Evolutionary conservation across 176 grass and related monocot genomes (phyloP), one percentile per base, ranked within the genome.

Genomic region (Eleusine coracana): DNA sequence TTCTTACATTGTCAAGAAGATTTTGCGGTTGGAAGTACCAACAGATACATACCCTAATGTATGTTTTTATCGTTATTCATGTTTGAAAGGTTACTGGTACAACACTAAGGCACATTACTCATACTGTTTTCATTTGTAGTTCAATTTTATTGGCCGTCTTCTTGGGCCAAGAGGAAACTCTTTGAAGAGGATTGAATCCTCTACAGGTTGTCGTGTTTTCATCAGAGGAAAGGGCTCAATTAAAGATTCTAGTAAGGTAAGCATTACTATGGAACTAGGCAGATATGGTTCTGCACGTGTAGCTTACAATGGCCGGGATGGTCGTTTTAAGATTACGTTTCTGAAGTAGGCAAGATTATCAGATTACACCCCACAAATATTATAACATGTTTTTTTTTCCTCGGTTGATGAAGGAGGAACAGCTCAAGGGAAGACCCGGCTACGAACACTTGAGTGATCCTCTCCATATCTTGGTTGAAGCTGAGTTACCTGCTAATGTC

Each of bases 121-220:
- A 74, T 82, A 73, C 74, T 39, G 80, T 41, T 29, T 0, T 31
- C 76, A 61, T 83, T 73, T 62, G 7, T 85, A 98, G 96, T 98
- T 93, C 78, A 98, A 98, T 93, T 98, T 98, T 85, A 94, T 98
- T 48, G 91, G 96, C 12, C 92, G 96, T 54, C 96, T 98, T 93
- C 92, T 98, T 60, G 96, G 96, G 49, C 96, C 96, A 69, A 95
- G 91, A 91, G 96, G 87, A 88, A 98, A 98, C 88, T 98, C 96
- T 20, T 78, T 98, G 56, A 98, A 98, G 89, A 91, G 96, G 87
- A 90, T 98, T 37, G 96, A 98, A 84, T 83, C 89, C 80, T 93
- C 96, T 65, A 93, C 96, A 14, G 96, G 96, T 41, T 98, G 96
- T 67, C 96, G 96, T 81, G 93, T 98, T 88, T 98, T 93, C 81